Evolutionary conservation across 192 early-diverging fungal species (phyloP).

Genomic region (Umbelopsis vinacea): DNA sequence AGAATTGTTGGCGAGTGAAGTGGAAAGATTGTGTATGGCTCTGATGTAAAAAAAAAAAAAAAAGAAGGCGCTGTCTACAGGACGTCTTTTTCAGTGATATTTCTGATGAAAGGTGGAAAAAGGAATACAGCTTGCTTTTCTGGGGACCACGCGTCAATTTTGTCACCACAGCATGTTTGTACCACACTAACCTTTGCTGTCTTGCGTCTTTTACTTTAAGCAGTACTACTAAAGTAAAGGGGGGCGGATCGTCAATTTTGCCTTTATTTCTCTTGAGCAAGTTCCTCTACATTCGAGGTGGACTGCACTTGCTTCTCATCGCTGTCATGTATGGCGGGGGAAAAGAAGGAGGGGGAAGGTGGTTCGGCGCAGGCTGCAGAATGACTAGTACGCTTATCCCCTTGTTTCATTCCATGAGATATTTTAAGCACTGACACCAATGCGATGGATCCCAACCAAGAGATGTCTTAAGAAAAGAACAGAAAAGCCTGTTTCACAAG

Average conservation of each 20-base stretch:
- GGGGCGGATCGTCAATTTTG: slow-evolving; percentile 13
- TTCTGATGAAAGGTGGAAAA: slow-evolving; percentile 15
- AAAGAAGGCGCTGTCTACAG: background rate
- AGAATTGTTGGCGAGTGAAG: background rate
- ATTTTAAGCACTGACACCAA: too few relatives aligned
- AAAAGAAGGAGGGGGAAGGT: background rate
- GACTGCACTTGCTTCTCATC: too few relatives aligned
- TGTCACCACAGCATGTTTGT: slow-evolving; percentile 24
- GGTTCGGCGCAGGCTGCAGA: background rate
- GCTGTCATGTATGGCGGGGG: too few relatives aligned
- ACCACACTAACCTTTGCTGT: background rate
- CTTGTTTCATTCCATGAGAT: too few relatives aligned
- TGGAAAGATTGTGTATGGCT: background rate
- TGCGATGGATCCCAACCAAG: too few relatives aligned
- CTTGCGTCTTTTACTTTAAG: background rate
- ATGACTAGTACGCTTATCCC: too few relatives aligned
- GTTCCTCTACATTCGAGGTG: too few relatives aligned
- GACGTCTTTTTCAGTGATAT: background rate
- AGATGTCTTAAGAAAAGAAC: too few relatives aligned
- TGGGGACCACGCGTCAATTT: slow-evolving; percentile 19
- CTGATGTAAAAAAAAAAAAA: background rate
- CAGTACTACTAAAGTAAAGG: background rate
- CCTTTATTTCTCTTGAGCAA: background rate
- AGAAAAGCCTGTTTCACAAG: too few relatives aligned
- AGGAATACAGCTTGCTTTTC: slow-evolving; percentile 2